Conservation (phyloP, 345 rosid species). For the Ceriops tagal region DNA sequence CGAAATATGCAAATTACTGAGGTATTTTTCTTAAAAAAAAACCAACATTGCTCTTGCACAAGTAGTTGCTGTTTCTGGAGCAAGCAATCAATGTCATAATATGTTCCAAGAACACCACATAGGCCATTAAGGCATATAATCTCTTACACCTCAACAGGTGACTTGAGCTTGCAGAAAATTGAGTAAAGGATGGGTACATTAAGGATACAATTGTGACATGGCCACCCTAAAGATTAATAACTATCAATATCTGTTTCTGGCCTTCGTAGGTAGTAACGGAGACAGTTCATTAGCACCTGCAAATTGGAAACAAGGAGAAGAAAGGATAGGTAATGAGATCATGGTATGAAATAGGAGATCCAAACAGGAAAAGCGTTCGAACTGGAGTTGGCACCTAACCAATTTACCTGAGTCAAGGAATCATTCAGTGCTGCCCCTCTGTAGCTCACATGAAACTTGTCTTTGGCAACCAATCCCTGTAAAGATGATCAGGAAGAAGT, state of each 20-base stretch:
- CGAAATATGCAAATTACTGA: too few species aligned
- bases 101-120: slow-evolving; percentile 7
- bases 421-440: slow-evolving; percentile 71
- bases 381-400: neutral
- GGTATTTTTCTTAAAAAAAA: too few species aligned
- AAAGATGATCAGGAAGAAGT: slow-evolving; percentile 9
- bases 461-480: slow-evolving; percentile 91
- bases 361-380: neutral
- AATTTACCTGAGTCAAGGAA: slow-evolving; percentile 68
- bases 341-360: neutral
- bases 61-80: neutral
- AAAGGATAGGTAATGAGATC: neutral
- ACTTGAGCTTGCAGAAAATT: slow-evolving; percentile 10
- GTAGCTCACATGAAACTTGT: slow-evolving; percentile 94
- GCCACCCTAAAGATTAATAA: slow-evolving; percentile 34
- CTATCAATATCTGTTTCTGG: slow-evolving; percentile 89
- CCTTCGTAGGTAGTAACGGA: slow-evolving; percentile 88
- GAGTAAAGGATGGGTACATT: slow-evolving; percentile 13
- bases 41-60: too few species aligned
- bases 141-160: slow-evolving; percentile 1
- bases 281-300: slow-evolving; percentile 74
- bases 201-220: slow-evolving; percentile 19
- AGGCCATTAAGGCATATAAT: neutral
- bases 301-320: slow-evolving; percentile 1
- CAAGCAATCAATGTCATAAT: neutral